A percentile compares a stretch with the other conserved stretches of the same genome.
Conservation (phyloP, 306 rosid species). For the Amphicarpaea edgeworthii region DNA sequence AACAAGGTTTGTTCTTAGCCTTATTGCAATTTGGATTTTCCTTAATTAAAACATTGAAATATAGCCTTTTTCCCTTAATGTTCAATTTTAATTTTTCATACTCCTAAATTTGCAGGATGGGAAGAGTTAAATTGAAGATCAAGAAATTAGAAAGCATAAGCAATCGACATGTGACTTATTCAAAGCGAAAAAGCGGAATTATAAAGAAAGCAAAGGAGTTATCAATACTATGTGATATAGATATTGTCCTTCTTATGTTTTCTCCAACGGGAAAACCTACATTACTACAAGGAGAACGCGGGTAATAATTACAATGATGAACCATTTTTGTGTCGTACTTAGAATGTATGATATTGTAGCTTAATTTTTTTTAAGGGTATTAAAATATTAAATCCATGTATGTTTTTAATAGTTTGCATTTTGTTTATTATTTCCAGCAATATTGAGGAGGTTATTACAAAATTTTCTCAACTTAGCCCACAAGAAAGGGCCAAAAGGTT, state of each 20-base stretch:
- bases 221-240: constrained; percentile 75
- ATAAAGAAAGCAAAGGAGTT: constrained; percentile 81
- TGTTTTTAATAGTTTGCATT: constrained; percentile 13
- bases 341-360: neutral
- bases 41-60: neutral
- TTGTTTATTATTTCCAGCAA: constrained; percentile 52
- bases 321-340: neutral
- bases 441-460: constrained; percentile 71
- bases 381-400: neutral
- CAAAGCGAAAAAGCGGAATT: constrained; percentile 75
- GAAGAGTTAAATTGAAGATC: constrained; percentile 82
- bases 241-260: constrained; percentile 78
- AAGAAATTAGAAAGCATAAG: constrained; percentile 80
- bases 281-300: constrained; percentile 70
- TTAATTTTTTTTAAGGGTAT: neutral
- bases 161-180: constrained; percentile 77
- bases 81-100: constrained; percentile 15
- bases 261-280: constrained; percentile 79
- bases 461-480: constrained; percentile 72
- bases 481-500: constrained; percentile 87
- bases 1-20: constrained; percentile 35
- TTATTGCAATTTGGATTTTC: neutral
- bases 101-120: constrained; percentile 68
- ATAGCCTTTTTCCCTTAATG: neutral
- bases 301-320: constrained; percentile 52